Base-by-base conservation (phyloP, 2,329 filamentous ascomycete genomes). In the Epichloe gansuensis region DNA sequence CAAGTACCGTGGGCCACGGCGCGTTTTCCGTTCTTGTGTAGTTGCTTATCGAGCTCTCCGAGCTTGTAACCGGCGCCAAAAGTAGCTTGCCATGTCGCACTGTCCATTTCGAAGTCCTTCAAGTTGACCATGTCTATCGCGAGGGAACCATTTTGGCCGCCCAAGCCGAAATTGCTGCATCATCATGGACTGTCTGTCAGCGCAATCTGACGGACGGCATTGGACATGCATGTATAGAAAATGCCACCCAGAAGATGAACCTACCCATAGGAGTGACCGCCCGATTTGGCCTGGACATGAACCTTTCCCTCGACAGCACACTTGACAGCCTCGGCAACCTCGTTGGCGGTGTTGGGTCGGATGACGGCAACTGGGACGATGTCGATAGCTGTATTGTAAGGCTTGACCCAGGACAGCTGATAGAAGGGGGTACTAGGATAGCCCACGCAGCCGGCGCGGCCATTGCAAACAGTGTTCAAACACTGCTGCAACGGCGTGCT, bases 211-310 rank as follows among this genome's bases (percentile, higher is more conserved):
- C 31, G 9, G 31, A 11, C 31, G 9, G 31, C 31, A 31, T 31
- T 4, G 9, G 31, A 3, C 31, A 31, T 9, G 31, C 9, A 31
- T 9, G 31, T 11, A 11, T 31, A 2, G 31, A 31, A 9, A 31
- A 11, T 31, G 8, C 8, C 31, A 4, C 31, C 9, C 31, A 11
- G 9, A 31, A 27, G 31, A 2, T 31, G 31, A n/a, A 54, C 72
- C 58, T 62, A 77, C 75, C 70, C 80, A 56, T 81, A 85, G 0
- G 79, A 84, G 59, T 85, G 82, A 0, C 82, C 82, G 4, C 81
- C 82, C 2, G 78, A 81, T 56, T 73, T 77, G 23, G 81, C 75
- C 60, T 84, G 80, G 0, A 84, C 78, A 56, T 77, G 75, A 50
- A 77, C 63, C 5, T 67, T 66, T 53, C 69, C 67, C 25, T 71